Conservation (phyloP, 371 early-diverging fungal species). For the Gilbertella persicaria region DNA sequence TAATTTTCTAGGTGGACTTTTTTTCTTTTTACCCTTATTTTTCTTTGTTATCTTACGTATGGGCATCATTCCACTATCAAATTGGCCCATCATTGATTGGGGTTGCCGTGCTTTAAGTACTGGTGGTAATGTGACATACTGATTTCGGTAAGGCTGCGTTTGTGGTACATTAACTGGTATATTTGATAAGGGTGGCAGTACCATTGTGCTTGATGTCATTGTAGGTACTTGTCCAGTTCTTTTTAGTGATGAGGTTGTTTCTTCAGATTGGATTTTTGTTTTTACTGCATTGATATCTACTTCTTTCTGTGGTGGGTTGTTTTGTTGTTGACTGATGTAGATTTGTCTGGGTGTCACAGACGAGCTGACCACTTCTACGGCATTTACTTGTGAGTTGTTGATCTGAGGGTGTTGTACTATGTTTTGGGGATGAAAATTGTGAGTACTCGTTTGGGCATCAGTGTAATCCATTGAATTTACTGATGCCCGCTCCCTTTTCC, state of each 20-base stretch:
- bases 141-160: neutral
- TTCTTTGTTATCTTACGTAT: neutral
- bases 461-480: neutral
- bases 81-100: too few species aligned
- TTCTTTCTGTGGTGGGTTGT: neutral
- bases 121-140: neutral
- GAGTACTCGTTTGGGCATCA: neutral
- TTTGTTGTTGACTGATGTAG: too few species aligned
- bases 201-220: neutral
- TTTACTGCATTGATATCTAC: neutral
- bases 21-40: neutral
- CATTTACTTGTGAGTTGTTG: neutral
- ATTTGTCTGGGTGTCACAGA: too few species aligned
- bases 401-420: neutral
- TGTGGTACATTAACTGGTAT: neutral
- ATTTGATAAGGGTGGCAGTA: neutral
- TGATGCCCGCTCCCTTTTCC: neutral
- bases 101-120: neutral
- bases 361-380: neutral
- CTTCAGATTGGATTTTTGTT: neutral
- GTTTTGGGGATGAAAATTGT: neutral
- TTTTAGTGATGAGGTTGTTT: neutral
- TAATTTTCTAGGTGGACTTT: neutral
- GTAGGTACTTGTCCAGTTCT: neutral
- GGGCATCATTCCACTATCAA: neutral